These are phyloP conservation scores for Dalbergia cultrata DNA, from an alignment of 306 rosid genomes.

Conservation along the genomic window DNA sequence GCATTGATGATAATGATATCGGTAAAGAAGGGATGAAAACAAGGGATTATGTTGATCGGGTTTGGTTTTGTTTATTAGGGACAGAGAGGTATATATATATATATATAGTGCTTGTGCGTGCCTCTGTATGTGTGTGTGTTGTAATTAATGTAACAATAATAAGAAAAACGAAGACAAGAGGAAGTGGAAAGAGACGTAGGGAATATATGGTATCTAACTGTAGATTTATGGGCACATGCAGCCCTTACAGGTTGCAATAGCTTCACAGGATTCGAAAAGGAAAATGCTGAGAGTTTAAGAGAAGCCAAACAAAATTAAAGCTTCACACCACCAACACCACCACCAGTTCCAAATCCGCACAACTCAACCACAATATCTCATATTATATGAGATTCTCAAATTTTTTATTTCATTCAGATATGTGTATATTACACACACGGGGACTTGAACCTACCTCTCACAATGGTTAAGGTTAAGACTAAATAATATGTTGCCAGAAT, in stretches of 20 bases:
- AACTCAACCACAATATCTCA: constrained; percentile 58
- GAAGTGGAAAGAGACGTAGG: constrained; percentile 79
- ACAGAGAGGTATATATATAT: background rate
- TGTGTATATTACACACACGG: constrained; percentile 46
- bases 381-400: constrained; percentile 60
- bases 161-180: constrained; percentile 62
- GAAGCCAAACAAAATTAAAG: constrained; percentile 42
- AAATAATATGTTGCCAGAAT: constrained; percentile 4
- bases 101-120: constrained; percentile 20
- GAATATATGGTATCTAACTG: constrained; percentile 81
- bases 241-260: constrained; percentile 50
- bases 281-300: constrained; percentile 43
- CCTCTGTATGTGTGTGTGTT: constrained; percentile 30
- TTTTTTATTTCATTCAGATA: constrained; percentile 29
- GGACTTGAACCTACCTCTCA: constrained; percentile 57
- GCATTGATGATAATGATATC: constrained; percentile 4
- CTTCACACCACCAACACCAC: constrained; percentile 37
- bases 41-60: constrained; percentile 61
- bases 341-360: constrained; percentile 59
- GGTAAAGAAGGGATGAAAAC: constrained; percentile 49
- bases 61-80: constrained; percentile 51
- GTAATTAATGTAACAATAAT: constrained; percentile 7
- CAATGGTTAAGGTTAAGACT: constrained; percentile 43
- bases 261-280: constrained; percentile 55
- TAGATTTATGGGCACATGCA: constrained; percentile 90